Evolutionary conservation across 441 rosid genomes (phyloP).

Genomic region (Manihot esculenta): DNA sequence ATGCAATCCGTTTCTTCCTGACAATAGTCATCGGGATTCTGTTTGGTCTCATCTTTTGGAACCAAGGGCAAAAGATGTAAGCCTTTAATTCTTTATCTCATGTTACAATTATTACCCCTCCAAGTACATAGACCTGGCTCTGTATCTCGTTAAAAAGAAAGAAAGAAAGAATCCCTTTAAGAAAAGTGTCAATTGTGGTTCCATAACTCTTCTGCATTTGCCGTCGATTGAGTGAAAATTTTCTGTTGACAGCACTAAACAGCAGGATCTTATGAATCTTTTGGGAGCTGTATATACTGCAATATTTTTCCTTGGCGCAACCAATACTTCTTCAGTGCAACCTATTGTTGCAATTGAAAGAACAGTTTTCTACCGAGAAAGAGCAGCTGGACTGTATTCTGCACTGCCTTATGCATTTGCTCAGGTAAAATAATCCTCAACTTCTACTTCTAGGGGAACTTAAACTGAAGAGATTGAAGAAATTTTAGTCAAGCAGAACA

Average conservation of each 20-base stretch:
- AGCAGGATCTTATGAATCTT: slow-evolving; percentile 68
- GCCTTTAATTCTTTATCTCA: slow-evolving; percentile 10
- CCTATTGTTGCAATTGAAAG: slow-evolving; percentile 57
- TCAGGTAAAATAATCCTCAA: slow-evolving; percentile 41
- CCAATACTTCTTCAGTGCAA: slow-evolving; percentile 48
- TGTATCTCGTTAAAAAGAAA: background rate
- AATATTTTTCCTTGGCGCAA: slow-evolving; percentile 58
- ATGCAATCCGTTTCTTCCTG: slow-evolving; percentile 61
- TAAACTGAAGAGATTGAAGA: background rate
- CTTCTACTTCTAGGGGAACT: background rate
- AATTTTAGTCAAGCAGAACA: background rate
- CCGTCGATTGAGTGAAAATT: background rate
- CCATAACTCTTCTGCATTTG: no score
- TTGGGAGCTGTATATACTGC: slow-evolving; percentile 77
- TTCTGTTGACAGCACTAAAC: slow-evolving; percentile 40
- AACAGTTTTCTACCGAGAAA: slow-evolving; percentile 66
- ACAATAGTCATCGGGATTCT: slow-evolving; percentile 53
- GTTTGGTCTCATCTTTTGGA: slow-evolving; percentile 80
- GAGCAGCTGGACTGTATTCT: slow-evolving; percentile 49
- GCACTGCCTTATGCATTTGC: slow-evolving; percentile 52
- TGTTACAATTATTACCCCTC: background rate
- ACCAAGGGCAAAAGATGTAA: slow-evolving; percentile 60
- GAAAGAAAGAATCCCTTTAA: background rate
- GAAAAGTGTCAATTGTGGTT: background rate
- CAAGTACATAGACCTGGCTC: background rate